Base-by-base conservation (phyloP, 768 basidiomycete genomes). In the Exidia glandulosa region DNA sequence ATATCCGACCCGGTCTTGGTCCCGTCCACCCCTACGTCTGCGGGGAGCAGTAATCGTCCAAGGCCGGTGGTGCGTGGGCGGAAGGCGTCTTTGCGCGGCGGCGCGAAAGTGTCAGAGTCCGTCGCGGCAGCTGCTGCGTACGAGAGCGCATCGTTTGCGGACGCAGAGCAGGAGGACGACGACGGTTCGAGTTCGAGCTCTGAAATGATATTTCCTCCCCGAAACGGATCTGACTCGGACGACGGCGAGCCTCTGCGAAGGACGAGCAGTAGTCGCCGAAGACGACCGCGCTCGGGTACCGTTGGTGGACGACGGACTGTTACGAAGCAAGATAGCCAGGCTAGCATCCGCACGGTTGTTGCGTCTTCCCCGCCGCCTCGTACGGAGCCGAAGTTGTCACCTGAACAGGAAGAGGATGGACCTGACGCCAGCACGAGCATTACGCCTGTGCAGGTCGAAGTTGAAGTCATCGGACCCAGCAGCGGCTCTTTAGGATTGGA, bases 321-420 rank as follows among this genome's bases (percentile, higher is more conserved):
- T 13, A 67, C 65, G 3, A 80, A 78, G 59, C 79, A 77, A 37
- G 77, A 78, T 19, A 88, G 87, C 2, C 74, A 73, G 23, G 87
- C 83, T 67, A 90, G 88, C 62, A 77, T 88, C 32, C 79, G 81
- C 19, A 91, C 90, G 0, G 84, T 91, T 23, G 62, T 63, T 13
- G 64, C 63, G 25, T 27, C 58, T 13, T n/a, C 16, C 10, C 30
- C 50, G 50, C 25, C 50, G 25, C 10, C 10, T 37, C 27, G 50
- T 29, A 6, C 50, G 50, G 7, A 54, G 25, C 50, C 14, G 30
- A 54, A 54, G 50, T 27, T 54, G 27, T 25, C 30, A 10, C 14
- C 7, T 14, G 50, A 54, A 4, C 25, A 54, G 25, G 27, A 54
- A 27, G 16, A 10, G 7, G 50, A 6, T 23, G 50, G 19, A 12